These are phyloP conservation scores for Pyropia yezoensis DNA, from an alignment of 23 red algal species.

Conservation along the genomic window DNA sequence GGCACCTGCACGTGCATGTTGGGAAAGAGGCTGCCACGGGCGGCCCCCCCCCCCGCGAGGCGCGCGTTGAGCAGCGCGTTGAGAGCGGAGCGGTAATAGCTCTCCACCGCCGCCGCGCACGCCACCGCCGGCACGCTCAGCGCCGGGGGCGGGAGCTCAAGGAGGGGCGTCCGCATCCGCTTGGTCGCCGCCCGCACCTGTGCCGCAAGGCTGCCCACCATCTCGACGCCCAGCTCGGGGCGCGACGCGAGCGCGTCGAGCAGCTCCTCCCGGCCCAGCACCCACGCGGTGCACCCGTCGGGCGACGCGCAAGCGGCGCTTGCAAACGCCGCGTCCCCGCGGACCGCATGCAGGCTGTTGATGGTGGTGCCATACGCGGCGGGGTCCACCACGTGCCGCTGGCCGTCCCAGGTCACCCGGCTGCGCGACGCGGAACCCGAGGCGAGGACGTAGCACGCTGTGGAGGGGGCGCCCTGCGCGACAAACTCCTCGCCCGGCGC, in stretches of 20 bases:
- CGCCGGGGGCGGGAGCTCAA: slow-evolving; percentile 24
- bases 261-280: slow-evolving; percentile 19
- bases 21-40: slow-evolving; percentile 25
- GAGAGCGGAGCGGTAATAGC: slow-evolving; percentile 67
- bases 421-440: slow-evolving; percentile 17
- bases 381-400: slow-evolving; percentile 8
- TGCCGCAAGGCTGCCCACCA: slow-evolving; percentile 32
- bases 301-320: slow-evolving; percentile 29
- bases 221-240: slow-evolving; percentile 14
- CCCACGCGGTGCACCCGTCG: slow-evolving; percentile 22
- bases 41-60: slow-evolving; percentile 25
- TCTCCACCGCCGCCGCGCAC: slow-evolving; percentile 40
- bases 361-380: slow-evolving; percentile 11
- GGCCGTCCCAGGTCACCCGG: slow-evolving; percentile 11
- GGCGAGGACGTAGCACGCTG: slow-evolving; percentile 19
- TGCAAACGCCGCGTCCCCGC: slow-evolving; percentile 28
- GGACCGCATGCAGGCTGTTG: slow-evolving; percentile 18
- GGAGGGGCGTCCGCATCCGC: slow-evolving; percentile 43
- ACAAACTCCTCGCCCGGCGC: slow-evolving; percentile 20
- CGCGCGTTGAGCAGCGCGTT: slow-evolving; percentile 60
- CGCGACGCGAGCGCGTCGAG: slow-evolving; percentile 10
- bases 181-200: slow-evolving; percentile 6
- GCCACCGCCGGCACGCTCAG: slow-evolving; percentile 55
- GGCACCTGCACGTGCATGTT: slow-evolving; percentile 83
- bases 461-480: slow-evolving; percentile 18